A percentile compares a stretch with the other conserved stretches of the same genome.
These are phyloP conservation scores for Chamaecrista fasciculata DNA, from an alignment of 306 rosid species.

Conservation along the genomic window DNA sequence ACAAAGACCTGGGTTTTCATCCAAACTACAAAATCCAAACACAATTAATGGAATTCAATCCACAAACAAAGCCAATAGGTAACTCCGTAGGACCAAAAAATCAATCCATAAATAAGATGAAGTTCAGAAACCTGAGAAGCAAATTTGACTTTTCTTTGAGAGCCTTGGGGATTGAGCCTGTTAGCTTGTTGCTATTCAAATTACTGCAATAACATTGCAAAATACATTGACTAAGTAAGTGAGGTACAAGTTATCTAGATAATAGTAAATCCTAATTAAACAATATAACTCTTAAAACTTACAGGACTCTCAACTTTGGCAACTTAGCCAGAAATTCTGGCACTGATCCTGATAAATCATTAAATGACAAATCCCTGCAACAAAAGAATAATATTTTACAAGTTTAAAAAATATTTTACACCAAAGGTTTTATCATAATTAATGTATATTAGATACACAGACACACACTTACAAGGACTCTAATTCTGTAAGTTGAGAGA, in stretches of 20 bases:
- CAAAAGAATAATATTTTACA: not conserved
- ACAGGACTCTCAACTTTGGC: conserved; percentile 29
- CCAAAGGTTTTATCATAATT: too few species aligned
- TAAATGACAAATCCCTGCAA: conserved; percentile 41
- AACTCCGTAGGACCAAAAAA: too few species aligned
- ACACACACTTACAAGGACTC: not conserved
- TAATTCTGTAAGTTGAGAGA: not conserved
- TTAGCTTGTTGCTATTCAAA: conserved; percentile 23
- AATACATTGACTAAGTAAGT: not conserved
- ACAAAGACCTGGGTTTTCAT: not conserved
- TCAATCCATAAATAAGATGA: not conserved
- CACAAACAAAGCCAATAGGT: too few species aligned
- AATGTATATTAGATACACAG: too few species aligned
- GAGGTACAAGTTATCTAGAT: not conserved
- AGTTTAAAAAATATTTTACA: not conserved
- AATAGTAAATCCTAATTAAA: too few species aligned
- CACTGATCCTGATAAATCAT: conserved; percentile 35
- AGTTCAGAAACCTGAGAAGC: not conserved
- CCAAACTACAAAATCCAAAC: not conserved
- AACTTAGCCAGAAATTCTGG: conserved; percentile 31
- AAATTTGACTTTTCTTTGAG: conserved; percentile 17
- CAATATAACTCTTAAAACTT: conserved; percentile 1
- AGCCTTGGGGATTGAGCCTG: conserved; percentile 26
- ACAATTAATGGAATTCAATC: too few species aligned
- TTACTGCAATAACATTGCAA: conserved; percentile 6